phyloP scores from a whole-genome alignment of 495 filamentous ascomycete genomes.

The Letharia columbiana region DNA sequence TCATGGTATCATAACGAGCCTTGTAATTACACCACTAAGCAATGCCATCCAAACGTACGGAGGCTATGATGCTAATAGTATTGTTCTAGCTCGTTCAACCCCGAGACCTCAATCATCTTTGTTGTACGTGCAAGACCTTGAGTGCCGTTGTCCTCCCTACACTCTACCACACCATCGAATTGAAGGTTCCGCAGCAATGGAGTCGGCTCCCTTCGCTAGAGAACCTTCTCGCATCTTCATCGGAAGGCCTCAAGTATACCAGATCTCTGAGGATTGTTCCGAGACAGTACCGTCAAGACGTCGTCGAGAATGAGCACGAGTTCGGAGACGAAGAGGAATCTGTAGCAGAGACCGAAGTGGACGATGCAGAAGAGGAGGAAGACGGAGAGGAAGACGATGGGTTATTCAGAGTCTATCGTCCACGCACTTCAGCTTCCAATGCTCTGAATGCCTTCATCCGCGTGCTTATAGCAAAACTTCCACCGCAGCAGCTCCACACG shows the following conservation, averaged over 20 bases:
- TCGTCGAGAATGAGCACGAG: not conserved
- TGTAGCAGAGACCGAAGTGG: not conserved
- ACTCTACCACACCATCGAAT: not conserved
- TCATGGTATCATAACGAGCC: not conserved
- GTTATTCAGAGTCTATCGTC: not conserved
- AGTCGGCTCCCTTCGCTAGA: not conserved
- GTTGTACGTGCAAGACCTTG: not conserved
- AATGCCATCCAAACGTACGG: not conserved
- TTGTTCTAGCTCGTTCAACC: not conserved
- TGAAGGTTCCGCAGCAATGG: not conserved
- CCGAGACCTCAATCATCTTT: not conserved
- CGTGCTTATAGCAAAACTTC: not conserved
- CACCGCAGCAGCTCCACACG: not conserved
- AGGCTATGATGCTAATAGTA: not conserved
- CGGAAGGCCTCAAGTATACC: not conserved
- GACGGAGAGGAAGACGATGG: not conserved
- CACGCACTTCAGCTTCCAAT: not conserved
- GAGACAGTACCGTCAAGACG: not conserved
- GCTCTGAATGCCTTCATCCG: conserved; percentile 3
- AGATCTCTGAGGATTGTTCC: not conserved
- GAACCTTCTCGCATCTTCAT: not conserved
- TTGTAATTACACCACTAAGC: not conserved
- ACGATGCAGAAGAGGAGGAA: not conserved
- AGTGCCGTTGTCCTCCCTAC: not conserved
- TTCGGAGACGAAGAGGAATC: not conserved